phyloP scores from a whole-genome alignment of 73 alveolate genomes.

The Blepharisma japonicum region DNA sequence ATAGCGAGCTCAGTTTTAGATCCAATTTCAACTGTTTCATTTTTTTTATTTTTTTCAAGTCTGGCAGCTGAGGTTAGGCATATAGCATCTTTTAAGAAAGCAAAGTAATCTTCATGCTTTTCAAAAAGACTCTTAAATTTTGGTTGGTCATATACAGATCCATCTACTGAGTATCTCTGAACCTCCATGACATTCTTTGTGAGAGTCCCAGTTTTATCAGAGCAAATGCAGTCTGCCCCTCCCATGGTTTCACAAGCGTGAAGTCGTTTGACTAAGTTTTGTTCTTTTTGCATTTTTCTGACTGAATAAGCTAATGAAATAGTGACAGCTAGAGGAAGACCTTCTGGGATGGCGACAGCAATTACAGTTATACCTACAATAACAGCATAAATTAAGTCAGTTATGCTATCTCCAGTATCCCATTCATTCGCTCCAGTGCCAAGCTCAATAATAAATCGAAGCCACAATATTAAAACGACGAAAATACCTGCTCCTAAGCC shows the following conservation, averaged over 20 bases:
- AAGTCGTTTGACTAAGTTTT: constrained; percentile 75
- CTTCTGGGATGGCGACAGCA: constrained; percentile 92
- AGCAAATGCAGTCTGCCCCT: constrained; percentile 81
- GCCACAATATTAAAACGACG: neutral
- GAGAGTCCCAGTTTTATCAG: constrained; percentile 92
- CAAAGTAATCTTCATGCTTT: neutral
- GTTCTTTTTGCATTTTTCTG: constrained; percentile 74
- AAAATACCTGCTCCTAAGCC: constrained; percentile 29
- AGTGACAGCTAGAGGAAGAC: constrained; percentile 87
- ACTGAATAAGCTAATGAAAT: constrained; percentile 78
- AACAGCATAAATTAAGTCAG: constrained; percentile 65
- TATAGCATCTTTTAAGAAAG: neutral
- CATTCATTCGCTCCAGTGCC: constrained; percentile 58
- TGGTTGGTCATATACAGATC: neutral
- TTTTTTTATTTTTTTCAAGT: neutral
- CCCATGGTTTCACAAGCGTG: constrained; percentile 96
- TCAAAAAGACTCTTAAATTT: neutral
- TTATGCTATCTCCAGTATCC: constrained; percentile 42
- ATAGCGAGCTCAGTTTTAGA: constrained; percentile 22
- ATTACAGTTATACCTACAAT: constrained; percentile 67
- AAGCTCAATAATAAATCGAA: constrained; percentile 13
- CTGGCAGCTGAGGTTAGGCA: neutral
- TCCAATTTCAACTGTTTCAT: constrained; percentile 1
- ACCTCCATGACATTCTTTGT: constrained; percentile 69
- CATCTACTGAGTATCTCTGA: constrained; percentile 8